These are phyloP conservation scores for Panicum hallii DNA, from an alignment of 202 grass and related monocot species.

Conservation along the genomic window DNA sequence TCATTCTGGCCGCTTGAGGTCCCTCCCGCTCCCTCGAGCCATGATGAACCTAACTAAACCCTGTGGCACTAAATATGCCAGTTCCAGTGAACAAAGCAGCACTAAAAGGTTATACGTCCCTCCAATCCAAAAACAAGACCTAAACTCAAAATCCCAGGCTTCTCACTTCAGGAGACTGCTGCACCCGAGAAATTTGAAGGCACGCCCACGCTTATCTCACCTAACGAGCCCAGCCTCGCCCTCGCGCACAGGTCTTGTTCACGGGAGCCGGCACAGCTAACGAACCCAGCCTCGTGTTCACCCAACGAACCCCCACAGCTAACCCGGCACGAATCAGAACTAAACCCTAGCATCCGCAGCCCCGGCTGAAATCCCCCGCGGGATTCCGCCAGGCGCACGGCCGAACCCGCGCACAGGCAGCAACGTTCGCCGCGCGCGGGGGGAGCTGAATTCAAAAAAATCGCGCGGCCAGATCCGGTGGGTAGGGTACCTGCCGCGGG, in stretches of 20 bases:
- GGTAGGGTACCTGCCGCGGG: constrained; percentile 22
- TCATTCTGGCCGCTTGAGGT: too few species aligned
- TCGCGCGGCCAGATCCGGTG: constrained; percentile 39
- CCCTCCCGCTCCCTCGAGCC: neutral
- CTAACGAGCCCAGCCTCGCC: neutral
- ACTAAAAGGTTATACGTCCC: neutral
- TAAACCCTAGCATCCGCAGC: constrained; percentile 45
- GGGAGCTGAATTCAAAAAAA: constrained; percentile 16
- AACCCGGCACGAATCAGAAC: neutral
- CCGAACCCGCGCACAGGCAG: neutral
- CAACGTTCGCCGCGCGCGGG: neutral
- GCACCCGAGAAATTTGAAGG: neutral
- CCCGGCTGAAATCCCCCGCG: neutral
- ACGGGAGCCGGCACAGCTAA: too few species aligned
- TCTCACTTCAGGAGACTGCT: too few species aligned
- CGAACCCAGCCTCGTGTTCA: neutral
- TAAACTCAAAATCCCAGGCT: neutral
- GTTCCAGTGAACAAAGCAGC: neutral
- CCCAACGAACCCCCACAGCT: neutral
- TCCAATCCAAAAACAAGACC: constrained; percentile 5
- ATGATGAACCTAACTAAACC: constrained; percentile 10
- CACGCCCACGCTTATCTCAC: neutral
- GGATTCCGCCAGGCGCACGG: neutral
- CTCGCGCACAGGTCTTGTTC: too few species aligned
- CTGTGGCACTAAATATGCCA: neutral